Conservation (phyloP, 305 asterid genomes). For the Petunia hybrid region DNA sequence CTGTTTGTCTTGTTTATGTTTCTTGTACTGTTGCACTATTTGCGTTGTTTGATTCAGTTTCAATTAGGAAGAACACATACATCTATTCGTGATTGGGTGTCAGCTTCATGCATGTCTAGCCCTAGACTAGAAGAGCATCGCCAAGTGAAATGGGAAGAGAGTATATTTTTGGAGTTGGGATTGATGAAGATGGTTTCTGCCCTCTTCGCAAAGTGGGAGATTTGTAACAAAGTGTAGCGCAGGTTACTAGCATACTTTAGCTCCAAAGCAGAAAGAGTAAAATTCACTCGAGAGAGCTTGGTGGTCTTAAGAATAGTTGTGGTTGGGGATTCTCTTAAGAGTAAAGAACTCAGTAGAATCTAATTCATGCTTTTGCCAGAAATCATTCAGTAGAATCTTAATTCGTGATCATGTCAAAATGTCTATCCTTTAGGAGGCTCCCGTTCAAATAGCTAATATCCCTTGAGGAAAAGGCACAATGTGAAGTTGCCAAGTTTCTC, state of each 20-base stretch:
- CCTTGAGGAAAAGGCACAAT: not conserved
- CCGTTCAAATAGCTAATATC: not conserved
- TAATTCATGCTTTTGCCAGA: not conserved
- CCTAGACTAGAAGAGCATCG: not conserved
- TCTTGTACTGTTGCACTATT: not conserved
- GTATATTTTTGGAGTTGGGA: not conserved
- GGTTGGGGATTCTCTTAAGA: not conserved
- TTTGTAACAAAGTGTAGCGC: slow-evolving; percentile 12
- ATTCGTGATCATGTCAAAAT: not conserved
- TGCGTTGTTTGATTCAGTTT: not conserved
- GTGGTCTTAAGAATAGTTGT: not conserved
- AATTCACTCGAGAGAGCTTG: not conserved
- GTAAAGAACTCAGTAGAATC: not conserved
- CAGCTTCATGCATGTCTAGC: not conserved
- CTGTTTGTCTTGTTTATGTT: not conserved
- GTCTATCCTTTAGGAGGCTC: not conserved
- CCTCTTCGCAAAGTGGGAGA: slow-evolving; percentile 15
- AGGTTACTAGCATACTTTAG: slow-evolving; percentile 1
- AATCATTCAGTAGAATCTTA: not conserved
- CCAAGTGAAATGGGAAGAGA: not conserved
- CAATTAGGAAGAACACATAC: not conserved
- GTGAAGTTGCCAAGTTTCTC: not conserved
- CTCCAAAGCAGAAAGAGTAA: not conserved
- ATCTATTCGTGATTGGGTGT: not conserved
- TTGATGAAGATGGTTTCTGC: slow-evolving; percentile 13